A percentile compares a stretch with the other conserved stretches of the same genome.
phyloP scores from a whole-genome alignment of 2,329 filamentous ascomycete species.

The Trichoderma asperellum region DNA sequence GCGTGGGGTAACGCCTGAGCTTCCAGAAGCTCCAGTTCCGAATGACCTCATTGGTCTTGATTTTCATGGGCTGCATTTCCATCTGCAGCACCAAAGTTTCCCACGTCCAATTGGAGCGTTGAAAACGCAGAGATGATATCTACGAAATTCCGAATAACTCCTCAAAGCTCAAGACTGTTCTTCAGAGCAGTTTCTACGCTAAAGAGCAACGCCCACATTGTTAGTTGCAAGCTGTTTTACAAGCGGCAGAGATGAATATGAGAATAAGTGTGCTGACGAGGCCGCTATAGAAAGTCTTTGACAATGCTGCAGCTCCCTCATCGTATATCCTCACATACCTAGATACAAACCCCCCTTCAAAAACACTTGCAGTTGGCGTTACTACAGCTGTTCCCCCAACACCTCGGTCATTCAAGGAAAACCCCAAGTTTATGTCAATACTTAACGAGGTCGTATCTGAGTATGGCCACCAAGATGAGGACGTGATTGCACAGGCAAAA shows the following conservation, averaged over 20 bases:
- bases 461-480: conserved; percentile 61
- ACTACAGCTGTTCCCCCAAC: conserved; percentile 64
- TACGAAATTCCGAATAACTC: conserved; percentile 34
- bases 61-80: neutral
- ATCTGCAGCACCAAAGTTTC: neutral
- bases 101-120: conserved; percentile 14
- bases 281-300: conserved; percentile 59
- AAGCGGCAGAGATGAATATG: conserved; percentile 50
- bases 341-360: conserved; percentile 58
- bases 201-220: conserved; percentile 57
- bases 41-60: conserved; percentile 41
- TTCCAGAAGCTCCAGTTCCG: conserved; percentile 22
- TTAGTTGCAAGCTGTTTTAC: conserved; percentile 41
- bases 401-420: conserved; percentile 62
- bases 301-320: conserved; percentile 49
- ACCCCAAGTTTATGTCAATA: conserved; percentile 61
- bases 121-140: conserved; percentile 35
- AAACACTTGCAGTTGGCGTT: conserved; percentile 61
- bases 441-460: conserved; percentile 60
- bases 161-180: conserved; percentile 32
- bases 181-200: conserved; percentile 51
- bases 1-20: conserved; percentile 26
- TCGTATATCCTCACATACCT: conserved; percentile 63
- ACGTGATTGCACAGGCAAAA: conserved; percentile 59
- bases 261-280: conserved; percentile 43